Evolutionary conservation across 331 rosid species (phyloP).

Genomic region (Saraca asoca): DNA sequence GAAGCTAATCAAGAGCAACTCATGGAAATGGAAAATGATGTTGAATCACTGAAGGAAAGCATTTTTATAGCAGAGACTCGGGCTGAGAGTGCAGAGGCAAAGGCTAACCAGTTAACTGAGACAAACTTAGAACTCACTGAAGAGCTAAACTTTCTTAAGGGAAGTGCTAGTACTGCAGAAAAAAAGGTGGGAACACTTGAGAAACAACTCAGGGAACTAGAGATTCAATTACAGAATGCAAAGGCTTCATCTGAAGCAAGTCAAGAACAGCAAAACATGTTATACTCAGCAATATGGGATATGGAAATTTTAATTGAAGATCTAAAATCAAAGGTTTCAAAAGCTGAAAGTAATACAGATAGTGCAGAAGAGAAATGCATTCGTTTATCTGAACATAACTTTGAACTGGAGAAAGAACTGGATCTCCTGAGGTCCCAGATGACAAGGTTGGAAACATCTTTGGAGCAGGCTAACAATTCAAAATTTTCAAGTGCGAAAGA

Average conservation of each 20-base stretch:
- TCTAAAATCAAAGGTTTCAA: conserved; percentile 81
- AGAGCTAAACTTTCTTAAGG: conserved; percentile 81
- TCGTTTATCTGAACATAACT: conserved; percentile 61
- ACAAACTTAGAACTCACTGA: conserved; percentile 84
- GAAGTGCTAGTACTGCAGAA: conserved; percentile 62
- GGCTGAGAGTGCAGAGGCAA: conserved; percentile 76
- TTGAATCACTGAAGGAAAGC: conserved; percentile 64
- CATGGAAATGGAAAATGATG: conserved; percentile 55
- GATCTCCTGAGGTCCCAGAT: conserved; percentile 55
- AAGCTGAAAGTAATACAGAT: conserved; percentile 72
- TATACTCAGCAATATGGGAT: conserved; percentile 95
- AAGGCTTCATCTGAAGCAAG: conserved; percentile 84
- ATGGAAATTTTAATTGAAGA: conserved; percentile 97
- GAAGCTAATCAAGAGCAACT: conserved; percentile 57
- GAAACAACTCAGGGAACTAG: conserved; percentile 78
- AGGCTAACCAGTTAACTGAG: conserved; percentile 72
- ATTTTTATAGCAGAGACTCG: conserved; percentile 59
- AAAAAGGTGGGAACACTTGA: conserved; percentile 85
- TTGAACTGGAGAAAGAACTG: conserved; percentile 62
- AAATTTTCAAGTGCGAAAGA: conserved; percentile 58
- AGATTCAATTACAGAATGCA: conserved; percentile 77
- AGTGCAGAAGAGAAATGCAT: conserved; percentile 62
- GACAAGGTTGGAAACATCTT: conserved; percentile 54
- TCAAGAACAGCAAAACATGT: conserved; percentile 96
- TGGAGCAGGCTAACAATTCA: conserved; percentile 56